Base-by-base conservation (phyloP, 2,329 filamentous ascomycete species). In the Fusarium concolor region DNA sequence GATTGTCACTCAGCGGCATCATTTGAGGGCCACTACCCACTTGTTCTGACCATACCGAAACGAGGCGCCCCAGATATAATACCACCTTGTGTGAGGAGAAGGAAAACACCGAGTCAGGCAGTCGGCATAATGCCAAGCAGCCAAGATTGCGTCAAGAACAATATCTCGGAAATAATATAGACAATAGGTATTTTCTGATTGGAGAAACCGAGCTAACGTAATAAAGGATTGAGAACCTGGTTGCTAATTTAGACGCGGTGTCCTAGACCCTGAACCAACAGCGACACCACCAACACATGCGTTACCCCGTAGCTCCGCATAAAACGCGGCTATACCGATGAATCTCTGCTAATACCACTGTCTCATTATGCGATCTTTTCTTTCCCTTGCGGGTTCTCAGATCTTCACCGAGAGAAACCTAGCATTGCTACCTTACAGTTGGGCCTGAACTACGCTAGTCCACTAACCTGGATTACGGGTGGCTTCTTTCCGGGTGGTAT, bases 1-100 rank as follows among this genome's bases (percentile, higher is more conserved):
- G n/a, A n/a, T 17, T 14, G 22, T 28, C 15, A 38, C 33, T 20
- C 10, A 50, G 33, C 14, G 4, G 29, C 29, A 50, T 41, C 24
- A n/a, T 28, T 50, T 50, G 39, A 29, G 29, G 33, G 38, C 29
- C 29, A 31, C 12, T 12, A 31, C 29, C 29, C 29, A 47, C 29
- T 22, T 22, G 17, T 17, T 15, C 22, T 24, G n/a, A n/a, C 29
- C 11, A 20, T 43, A 38, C 38, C 20, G 31, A 44, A 18, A 26
- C 41, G 15, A 14, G 33, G 37, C 20, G 31, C 44, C 39, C 55
- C 57, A 61, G 56, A 61, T 61, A n/a, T n/a, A 11, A 14, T 61
- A 31, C 22, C 10, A 61, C 57, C 5, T 35, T 22, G 5, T 31
- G 10, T 31, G 29, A 26, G 29, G 29, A 12, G 29, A 10, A 31